Conservation (phyloP, 2,329 filamentous ascomycete genomes). For the Aspergillus sp. region DNA sequence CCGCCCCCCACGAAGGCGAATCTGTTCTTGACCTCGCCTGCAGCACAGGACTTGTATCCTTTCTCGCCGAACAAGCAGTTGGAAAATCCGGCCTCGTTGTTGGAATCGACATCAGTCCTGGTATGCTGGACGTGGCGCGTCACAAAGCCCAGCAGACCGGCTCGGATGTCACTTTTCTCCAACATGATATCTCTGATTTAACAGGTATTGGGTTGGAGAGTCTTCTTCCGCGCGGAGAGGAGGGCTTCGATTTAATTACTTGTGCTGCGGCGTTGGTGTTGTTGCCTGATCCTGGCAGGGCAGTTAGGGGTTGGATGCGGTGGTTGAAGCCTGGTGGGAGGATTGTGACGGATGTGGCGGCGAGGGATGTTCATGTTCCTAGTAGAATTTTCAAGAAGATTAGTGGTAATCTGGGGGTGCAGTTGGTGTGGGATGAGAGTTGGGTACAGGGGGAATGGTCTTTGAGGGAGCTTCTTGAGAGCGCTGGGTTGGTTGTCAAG, state of each 20-base stretch:
- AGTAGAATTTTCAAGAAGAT: constrained; percentile 1
- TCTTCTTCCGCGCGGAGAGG: background rate
- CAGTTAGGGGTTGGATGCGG: constrained; percentile 2
- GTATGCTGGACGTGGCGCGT: constrained; percentile 8
- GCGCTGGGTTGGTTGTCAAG: background rate
- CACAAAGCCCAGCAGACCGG: background rate
- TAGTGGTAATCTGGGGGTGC: background rate
- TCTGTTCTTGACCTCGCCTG: constrained; percentile 8
- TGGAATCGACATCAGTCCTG: constrained; percentile 8
- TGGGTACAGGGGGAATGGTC: constrained; percentile 8
- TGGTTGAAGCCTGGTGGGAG: constrained; percentile 6
- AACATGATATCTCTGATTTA: constrained; percentile 9
- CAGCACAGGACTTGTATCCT: constrained; percentile 6
- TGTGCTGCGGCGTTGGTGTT: constrained; percentile 11
- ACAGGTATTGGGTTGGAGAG: background rate
- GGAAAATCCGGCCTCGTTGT: background rate
- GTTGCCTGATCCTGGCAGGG: background rate
- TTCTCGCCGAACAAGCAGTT: background rate
- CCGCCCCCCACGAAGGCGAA: background rate
- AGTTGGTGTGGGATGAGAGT: constrained; percentile 10
- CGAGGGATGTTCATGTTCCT: constrained; percentile 8
- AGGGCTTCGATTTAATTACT: constrained; percentile 9
- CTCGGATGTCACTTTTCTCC: background rate
- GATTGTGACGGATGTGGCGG: constrained; percentile 10
- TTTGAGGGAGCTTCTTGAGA: background rate